Percentiles rank a stretch among this genome's conserved stretches.
phyloP scores from a whole-genome alignment of 495 filamentous ascomycete genomes.

The Hypoxylon crocopeplum region DNA sequence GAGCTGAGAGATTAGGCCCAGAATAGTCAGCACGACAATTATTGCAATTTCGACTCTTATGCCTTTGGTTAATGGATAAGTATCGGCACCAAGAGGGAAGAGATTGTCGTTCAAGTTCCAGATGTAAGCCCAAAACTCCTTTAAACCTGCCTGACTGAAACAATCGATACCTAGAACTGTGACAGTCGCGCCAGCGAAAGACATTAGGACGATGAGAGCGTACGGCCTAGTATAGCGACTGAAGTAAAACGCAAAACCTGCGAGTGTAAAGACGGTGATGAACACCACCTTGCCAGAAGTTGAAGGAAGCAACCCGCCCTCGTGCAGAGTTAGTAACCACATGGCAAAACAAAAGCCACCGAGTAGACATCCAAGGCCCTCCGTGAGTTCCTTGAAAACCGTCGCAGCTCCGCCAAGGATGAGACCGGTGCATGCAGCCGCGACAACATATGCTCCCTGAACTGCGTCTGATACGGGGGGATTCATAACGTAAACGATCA shows the following conservation, averaged over 20 bases:
- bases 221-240: slow-evolving; percentile 79
- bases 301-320: slow-evolving; percentile 73
- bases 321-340: slow-evolving; percentile 84
- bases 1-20: slow-evolving; percentile 84
- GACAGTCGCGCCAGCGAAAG: slow-evolving; percentile 82
- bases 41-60: slow-evolving; percentile 85
- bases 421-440: slow-evolving; percentile 73
- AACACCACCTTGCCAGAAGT: slow-evolving; percentile 71
- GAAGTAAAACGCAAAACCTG: slow-evolving; percentile 76
- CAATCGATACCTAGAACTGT: slow-evolving; percentile 88
- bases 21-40: slow-evolving; percentile 73
- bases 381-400: slow-evolving; percentile 84
- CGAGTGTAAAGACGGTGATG: slow-evolving; percentile 73
- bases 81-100: slow-evolving; percentile 76
- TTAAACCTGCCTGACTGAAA: slow-evolving; percentile 85
- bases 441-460: slow-evolving; percentile 89
- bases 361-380: slow-evolving; percentile 84
- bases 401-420: slow-evolving; percentile 79
- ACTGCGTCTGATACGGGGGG: slow-evolving; percentile 77
- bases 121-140: slow-evolving; percentile 95
- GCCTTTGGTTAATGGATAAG: slow-evolving; percentile 86
- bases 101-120: slow-evolving; percentile 83
- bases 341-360: slow-evolving; percentile 89
- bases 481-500: slow-evolving; percentile 91
- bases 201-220: slow-evolving; percentile 74